Base-by-base conservation (phyloP, 495 filamentous ascomycete genomes). In the Durotheca rogersii region DNA sequence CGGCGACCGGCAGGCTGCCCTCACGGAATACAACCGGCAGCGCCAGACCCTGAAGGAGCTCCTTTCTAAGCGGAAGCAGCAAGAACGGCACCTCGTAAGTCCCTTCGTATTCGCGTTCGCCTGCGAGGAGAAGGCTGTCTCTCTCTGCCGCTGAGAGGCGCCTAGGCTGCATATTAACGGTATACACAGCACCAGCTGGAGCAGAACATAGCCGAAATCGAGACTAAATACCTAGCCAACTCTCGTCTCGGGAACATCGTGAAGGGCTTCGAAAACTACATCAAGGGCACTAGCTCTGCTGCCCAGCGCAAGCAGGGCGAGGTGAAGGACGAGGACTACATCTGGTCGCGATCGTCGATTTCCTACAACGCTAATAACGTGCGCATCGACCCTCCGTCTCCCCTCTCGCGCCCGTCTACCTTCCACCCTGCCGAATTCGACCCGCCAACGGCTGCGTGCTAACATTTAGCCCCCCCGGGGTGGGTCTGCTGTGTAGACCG, bases 221-320 rank as follows among this genome's bases (percentile, higher is more conserved):
- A 98, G 67, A 81, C 86, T 42, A 79, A 83, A 11, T 98, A 98
- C 69, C 82, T 98, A 33, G 90, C 95, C 68, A 89, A 90, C 55
- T 95, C 89, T 11, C 87, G 86, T 16, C 78, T 77, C 32, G 93
- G 93, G 12, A 98, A 98, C 73, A 97, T 98, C 63, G 90, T 98
- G 70, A 88, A 84, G 53, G 93, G 93, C 31, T 98, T 97, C 69
- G 93, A 98, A 65, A 92, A 87, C 57, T 97, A 96, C 69, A 92
- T 95, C 73, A 98, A 98, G 65, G 89, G 89, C 37, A 76, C 66
- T 51, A 67, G 64, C 19, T 66, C 70, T 4, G 68, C 65, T 2
- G 77, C 75, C 2, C 65, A 72, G 47, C 72, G 79, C 38, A 72
- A 77, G 38, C 75, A 76, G 55, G 72, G 69, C 30, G 73, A 70